These are phyloP conservation scores for Wickerhamomyces silvicola DNA, from an alignment of 805 yeast genomes.

Conservation along the genomic window DNA sequence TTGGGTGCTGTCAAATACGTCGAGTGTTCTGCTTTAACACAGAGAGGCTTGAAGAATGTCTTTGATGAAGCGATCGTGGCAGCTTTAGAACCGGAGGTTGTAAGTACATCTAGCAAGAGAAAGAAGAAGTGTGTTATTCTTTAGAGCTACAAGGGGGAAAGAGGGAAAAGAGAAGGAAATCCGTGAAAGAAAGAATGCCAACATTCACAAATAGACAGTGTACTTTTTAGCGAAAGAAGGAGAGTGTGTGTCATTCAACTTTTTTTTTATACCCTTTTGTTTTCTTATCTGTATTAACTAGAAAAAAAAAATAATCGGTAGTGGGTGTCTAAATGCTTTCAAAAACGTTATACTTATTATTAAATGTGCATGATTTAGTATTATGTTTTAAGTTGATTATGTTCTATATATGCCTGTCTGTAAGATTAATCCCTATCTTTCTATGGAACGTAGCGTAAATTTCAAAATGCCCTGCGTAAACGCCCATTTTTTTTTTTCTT, in stretches of 20 bases:
- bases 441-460: constrained; percentile 1
- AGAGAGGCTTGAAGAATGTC: constrained; percentile 94
- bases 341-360: no score
- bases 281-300: not conserved
- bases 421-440: not conserved
- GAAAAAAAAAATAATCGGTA: not conserved
- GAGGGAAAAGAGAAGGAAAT: constrained; percentile 1
- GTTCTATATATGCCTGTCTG: not conserved
- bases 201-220: not conserved
- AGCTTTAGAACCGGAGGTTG: constrained; percentile 93
- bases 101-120: constrained; percentile 67
- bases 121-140: constrained; percentile 78
- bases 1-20: constrained; percentile 94
- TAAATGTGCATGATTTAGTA: not conserved
- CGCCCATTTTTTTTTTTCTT: not conserved
- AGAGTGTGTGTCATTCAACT: no score
- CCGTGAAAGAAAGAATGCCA: no score
- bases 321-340: no score
- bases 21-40: constrained; percentile 96
- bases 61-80: constrained; percentile 98
- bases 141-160: no score
- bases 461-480: not conserved
- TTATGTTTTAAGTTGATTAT: not conserved
- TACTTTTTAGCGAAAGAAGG: no score
- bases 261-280: no score